A percentile compares a stretch with the other conserved stretches of the same genome.
Evolutionary conservation across 768 basidiomycete genomes (phyloP).

Genomic region (Pleurotus giganteus): DNA sequence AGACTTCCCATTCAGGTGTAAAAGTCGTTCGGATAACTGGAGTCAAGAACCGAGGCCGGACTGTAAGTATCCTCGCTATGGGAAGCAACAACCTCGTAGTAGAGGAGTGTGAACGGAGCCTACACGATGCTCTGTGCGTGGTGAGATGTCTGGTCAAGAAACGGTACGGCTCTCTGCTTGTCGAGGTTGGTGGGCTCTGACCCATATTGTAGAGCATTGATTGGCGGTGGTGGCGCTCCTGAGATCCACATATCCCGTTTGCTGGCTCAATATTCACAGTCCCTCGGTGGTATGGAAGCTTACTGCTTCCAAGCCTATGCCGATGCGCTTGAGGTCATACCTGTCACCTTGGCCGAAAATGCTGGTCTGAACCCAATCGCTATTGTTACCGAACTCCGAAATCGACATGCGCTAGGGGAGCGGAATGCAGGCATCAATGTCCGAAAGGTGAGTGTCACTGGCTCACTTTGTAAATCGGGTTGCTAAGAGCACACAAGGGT

Average conservation of each 20-base stretch:
- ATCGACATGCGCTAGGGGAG: slow-evolving; percentile 95
- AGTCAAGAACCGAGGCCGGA: slow-evolving; percentile 91
- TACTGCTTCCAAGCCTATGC: slow-evolving; percentile 99
- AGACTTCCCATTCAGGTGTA: slow-evolving; percentile 74
- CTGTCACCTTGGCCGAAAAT: slow-evolving; percentile 96
- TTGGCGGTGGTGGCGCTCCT: slow-evolving; percentile 95
- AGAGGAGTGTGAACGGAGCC: slow-evolving; percentile 94
- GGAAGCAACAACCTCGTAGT: slow-evolving; percentile 91
- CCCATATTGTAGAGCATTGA: slow-evolving; percentile 54
- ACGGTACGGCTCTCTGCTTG: slow-evolving; percentile 50
- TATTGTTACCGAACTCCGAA: slow-evolving; percentile 96
- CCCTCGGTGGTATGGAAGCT: slow-evolving; percentile 96
- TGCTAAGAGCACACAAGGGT: slow-evolving; percentile 49
- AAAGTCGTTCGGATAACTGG: slow-evolving; percentile 96
- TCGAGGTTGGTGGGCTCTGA: not conserved
- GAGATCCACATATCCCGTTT: slow-evolving; percentile 96
- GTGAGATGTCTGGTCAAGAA: slow-evolving; percentile 98
- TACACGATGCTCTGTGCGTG: slow-evolving; percentile 99
- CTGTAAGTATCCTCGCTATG: slow-evolving; percentile 93
- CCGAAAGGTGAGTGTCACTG: slow-evolving; percentile 66
- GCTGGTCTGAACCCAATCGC: slow-evolving; percentile 97
- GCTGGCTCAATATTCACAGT: slow-evolving; percentile 87
- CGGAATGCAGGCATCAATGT: slow-evolving; percentile 97
- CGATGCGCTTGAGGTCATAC: slow-evolving; percentile 96
- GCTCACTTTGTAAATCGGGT: not conserved